These are phyloP conservation scores for Aspergillus amoenus DNA, from an alignment of 2,329 filamentous ascomycete species.

Conservation along the genomic window DNA sequence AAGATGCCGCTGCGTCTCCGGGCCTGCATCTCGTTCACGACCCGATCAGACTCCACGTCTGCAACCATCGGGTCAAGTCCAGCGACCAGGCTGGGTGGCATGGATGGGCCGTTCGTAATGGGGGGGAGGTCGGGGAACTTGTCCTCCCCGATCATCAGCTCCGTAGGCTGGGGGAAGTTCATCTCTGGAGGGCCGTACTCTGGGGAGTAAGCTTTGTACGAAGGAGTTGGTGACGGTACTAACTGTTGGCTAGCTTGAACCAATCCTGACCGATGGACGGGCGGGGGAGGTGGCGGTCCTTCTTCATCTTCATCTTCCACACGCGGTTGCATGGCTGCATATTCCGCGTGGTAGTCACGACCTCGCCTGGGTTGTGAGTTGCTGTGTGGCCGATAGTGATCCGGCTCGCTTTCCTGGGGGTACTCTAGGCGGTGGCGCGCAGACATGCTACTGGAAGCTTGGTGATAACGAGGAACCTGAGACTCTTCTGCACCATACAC, in stretches of 20 bases:
- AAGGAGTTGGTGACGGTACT: constrained; percentile 22
- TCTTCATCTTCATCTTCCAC: constrained; percentile 48
- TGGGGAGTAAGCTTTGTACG: constrained; percentile 30
- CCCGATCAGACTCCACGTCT: constrained; percentile 30
- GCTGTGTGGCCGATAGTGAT: constrained; percentile 27
- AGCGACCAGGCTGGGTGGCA: constrained; percentile 44
- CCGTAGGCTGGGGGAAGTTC: constrained; percentile 26
- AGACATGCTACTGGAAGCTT: constrained; percentile 16
- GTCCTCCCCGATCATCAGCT: constrained; percentile 18
- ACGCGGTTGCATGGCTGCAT: constrained; percentile 48
- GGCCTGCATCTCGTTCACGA: constrained; percentile 27
- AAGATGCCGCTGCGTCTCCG: constrained; percentile 27
- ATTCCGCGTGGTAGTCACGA: constrained; percentile 36
- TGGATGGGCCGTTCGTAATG: constrained; percentile 26
- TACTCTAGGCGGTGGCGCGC: constrained; percentile 22
- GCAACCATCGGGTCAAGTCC: constrained; percentile 38
- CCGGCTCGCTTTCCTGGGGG: constrained; percentile 16
- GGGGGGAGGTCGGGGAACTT: constrained; percentile 26
- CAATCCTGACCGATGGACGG: constrained; percentile 35
- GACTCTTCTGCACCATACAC: constrained; percentile 21
- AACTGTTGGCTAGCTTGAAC: constrained; percentile 26
- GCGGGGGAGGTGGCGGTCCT: constrained; percentile 36
- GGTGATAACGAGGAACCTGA: constrained; percentile 2
- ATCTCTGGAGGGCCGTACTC: constrained; percentile 25
- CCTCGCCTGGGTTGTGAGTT: constrained; percentile 24